Evolutionary conservation across 2,329 filamentous ascomycete species (phyloP).

Genomic region (Curvularia sp.): DNA sequence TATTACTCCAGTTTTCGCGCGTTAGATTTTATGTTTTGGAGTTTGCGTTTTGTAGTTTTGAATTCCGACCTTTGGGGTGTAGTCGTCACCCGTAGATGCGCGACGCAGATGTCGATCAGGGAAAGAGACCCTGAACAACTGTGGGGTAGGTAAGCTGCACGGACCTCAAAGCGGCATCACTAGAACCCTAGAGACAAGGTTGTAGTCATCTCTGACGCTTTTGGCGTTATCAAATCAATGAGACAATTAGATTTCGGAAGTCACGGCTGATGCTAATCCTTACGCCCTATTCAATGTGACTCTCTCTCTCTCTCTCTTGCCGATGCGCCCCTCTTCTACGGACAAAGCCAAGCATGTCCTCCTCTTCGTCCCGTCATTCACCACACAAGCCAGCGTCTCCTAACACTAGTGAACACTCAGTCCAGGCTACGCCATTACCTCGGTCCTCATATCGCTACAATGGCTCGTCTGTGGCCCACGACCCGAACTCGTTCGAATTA

Average conservation of each 20-base stretch:
- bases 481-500: conserved; percentile 37
- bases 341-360: conserved; percentile 21
- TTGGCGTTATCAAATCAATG: neutral
- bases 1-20: no score
- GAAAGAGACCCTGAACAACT: conserved; percentile 3
- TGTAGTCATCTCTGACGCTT: conserved; percentile 1
- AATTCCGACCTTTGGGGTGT: no score
- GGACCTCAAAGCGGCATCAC: conserved; percentile 21
- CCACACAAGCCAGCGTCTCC: conserved; percentile 24
- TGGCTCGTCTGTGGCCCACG: conserved; percentile 17
- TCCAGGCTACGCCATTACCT: conserved; percentile 33
- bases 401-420: conserved; percentile 33
- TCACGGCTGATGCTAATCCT: conserved; percentile 7
- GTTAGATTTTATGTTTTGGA: no score
- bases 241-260: neutral
- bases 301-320: neutral
- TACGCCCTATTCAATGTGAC: conserved; percentile 6
- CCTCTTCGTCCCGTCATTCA: conserved; percentile 23
- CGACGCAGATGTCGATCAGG: conserved; percentile 2
- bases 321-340: conserved; percentile 1
- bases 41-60: no score
- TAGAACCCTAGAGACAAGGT: conserved; percentile 1
- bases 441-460: conserved; percentile 29
- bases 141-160: conserved; percentile 28
- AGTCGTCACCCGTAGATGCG: no score